Evolutionary conservation across 1,139 yeast genomes (phyloP), one percentile per base, ranked within the genome.

Genomic region (Candida neerlandica): DNA sequence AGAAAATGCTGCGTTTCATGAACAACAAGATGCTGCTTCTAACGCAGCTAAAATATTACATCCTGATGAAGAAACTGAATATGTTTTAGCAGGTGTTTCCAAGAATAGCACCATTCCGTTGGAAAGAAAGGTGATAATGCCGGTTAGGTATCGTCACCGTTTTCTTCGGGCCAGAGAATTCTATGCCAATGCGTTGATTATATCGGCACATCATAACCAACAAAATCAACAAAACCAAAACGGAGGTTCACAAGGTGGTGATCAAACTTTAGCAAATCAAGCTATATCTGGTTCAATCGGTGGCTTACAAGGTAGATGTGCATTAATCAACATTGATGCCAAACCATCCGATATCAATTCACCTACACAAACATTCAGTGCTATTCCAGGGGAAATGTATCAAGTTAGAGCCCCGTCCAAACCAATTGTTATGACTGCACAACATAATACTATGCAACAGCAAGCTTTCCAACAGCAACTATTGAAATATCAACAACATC

Each of bases 51-150:
- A 70, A 51, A 64, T 71, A 4, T 66, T 75, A 44, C 79, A 75
- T 59, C 96, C 96, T 5, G 97, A 94, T 60, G 97, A 91, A 64
- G 99, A 95, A 62, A 90, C 97, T 1, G 92, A 89, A 50, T 89
- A 88, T 60, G 98, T 95, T 2, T 74, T 95, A 64, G 94, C 89
- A 54, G 98, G 98, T n/a, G 89, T 94, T 30, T 80, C 88, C 11
- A 78, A 89, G 58, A 86, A 91, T 41, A 79, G 81, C 52, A 92
- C 96, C 2, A 75, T 86, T 52, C 98, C 98, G 1, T 69, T 92
- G 52, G 98, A 92, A 62, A 71, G 91, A 41, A 84, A 82, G 50
- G 86, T 86, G 11, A 64, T 90, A 11, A 71, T 88, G 59, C 92
- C 97, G 1, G 78, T 86, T 0, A 77, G 89, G 48, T 70, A 82